Percentiles rank a stretch among this genome's conserved stretches.
These are phyloP conservation scores for Anaeromyces robustus DNA, from an alignment of 192 early-diverging fungal species.

Conservation along the genomic window DNA sequence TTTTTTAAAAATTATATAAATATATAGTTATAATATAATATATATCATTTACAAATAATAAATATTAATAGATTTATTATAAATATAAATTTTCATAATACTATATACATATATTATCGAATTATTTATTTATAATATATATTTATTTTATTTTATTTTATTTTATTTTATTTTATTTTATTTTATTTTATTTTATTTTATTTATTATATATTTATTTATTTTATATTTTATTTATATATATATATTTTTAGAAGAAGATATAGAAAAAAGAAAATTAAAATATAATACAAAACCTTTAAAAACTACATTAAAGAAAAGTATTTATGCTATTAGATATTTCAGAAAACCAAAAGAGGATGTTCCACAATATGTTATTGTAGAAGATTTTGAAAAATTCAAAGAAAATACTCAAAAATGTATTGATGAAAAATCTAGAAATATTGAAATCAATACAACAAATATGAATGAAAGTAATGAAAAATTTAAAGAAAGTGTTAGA, in stretches of 20 bases:
- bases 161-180: too few species aligned
- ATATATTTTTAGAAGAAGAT: neutral
- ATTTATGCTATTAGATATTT: neutral
- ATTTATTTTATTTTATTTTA: too few species aligned
- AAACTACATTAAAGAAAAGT: neutral
- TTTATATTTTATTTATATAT: too few species aligned
- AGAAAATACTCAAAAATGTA: neutral
- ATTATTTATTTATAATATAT: too few species aligned
- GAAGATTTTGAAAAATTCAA: neutral
- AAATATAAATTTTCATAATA: too few species aligned
- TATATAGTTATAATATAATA: too few species aligned
- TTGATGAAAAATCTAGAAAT: neutral
- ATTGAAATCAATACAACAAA: neutral
- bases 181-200: too few species aligned
- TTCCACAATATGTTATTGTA: neutral
- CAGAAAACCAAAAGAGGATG: neutral
- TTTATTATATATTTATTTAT: too few species aligned
- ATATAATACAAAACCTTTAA: neutral
- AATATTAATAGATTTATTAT: too few species aligned
- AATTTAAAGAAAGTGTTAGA: neutral
- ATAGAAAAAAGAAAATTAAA: neutral
- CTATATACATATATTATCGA: too few species aligned
- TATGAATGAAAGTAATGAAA: neutral
- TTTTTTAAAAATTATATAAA: too few species aligned
- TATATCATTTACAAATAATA: too few species aligned